These are phyloP conservation scores for Verticillium longisporum DNA, from an alignment of 2,329 filamentous ascomycete genomes.

Conservation along the genomic window DNA sequence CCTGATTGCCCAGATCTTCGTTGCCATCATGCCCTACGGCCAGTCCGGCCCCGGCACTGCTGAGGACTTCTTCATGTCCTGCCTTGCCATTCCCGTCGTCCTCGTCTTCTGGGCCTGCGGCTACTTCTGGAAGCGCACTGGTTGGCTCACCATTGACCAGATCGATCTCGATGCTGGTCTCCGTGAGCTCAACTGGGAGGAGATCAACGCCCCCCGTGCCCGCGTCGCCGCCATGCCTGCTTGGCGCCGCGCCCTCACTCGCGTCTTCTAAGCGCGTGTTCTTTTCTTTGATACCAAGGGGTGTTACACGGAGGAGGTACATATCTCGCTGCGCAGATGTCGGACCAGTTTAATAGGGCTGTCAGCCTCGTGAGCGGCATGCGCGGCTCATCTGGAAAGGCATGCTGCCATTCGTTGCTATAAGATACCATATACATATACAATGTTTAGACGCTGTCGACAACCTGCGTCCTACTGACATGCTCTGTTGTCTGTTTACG, in stretches of 20 bases:
- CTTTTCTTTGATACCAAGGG: neutral
- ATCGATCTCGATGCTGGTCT: conserved; percentile 64
- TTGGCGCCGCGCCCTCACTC: conserved; percentile 36
- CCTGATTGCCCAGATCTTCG: conserved; percentile 45
- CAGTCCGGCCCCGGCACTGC: conserved; percentile 19
- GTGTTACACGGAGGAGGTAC: neutral
- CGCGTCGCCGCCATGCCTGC: conserved; percentile 42
- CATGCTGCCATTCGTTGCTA: neutral
- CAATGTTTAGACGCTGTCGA: neutral
- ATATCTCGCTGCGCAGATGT: neutral
- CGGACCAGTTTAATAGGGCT: neutral
- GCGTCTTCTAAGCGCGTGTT: conserved; percentile 23
- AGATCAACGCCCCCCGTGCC: conserved; percentile 48
- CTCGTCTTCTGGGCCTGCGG: conserved; percentile 47
- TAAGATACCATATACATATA: neutral
- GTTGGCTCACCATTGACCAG: conserved; percentile 50
- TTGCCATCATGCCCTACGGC: conserved; percentile 31
- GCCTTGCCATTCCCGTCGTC: conserved; percentile 46
- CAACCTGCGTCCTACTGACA: neutral
- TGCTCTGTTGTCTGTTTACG: neutral
- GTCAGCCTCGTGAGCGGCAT: neutral
- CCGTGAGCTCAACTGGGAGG: conserved; percentile 58
- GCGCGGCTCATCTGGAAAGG: neutral
- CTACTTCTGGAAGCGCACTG: conserved; percentile 58
- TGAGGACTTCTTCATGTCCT: conserved; percentile 46